phyloP scores from a whole-genome alignment of 2,329 filamentous ascomycete genomes.

The Cladosporium sp. region DNA sequence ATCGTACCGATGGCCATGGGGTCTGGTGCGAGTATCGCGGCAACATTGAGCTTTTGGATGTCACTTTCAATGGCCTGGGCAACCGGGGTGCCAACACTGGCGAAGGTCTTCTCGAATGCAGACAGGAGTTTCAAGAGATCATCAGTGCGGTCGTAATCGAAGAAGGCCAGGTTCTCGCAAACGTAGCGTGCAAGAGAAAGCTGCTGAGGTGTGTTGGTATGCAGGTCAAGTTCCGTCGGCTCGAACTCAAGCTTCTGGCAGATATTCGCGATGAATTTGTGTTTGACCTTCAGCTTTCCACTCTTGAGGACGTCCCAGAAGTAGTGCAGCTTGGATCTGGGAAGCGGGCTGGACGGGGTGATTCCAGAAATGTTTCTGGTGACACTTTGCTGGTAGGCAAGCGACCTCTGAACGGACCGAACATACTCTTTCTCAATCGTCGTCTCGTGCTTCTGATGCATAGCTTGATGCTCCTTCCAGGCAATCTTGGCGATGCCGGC shows the following conservation, averaged over 20 bases:
- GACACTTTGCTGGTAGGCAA: slow-evolving; percentile 80
- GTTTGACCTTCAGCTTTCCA: slow-evolving; percentile 83
- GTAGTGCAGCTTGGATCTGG: slow-evolving; percentile 71
- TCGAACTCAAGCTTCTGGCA: slow-evolving; percentile 80
- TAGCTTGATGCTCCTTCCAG: slow-evolving; percentile 73
- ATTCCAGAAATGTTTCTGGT: slow-evolving; percentile 72
- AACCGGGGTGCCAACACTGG: slow-evolving; percentile 74
- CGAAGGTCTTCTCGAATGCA: slow-evolving; percentile 79
- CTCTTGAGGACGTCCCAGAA: slow-evolving; percentile 87
- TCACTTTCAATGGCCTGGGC: slow-evolving; percentile 88
- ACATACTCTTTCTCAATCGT: slow-evolving; percentile 95
- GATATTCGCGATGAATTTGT: slow-evolving; percentile 82
- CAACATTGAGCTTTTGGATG: slow-evolving; percentile 64
- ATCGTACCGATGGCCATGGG: slow-evolving; percentile 6
- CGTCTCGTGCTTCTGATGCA: slow-evolving; percentile 90
- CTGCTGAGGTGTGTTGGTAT: slow-evolving; percentile 55
- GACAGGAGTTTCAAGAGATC: slow-evolving; percentile 74
- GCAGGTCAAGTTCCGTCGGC: slow-evolving; percentile 62
- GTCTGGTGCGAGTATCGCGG: slow-evolving; percentile 4
- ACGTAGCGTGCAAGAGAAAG: slow-evolving; percentile 81
- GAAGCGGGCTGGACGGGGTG: slow-evolving; percentile 55
- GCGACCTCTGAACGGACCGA: slow-evolving; percentile 81
- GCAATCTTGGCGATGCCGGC: slow-evolving; percentile 75
- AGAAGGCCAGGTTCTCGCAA: slow-evolving; percentile 84
- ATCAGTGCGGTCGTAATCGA: slow-evolving; percentile 81